Conservation (phyloP, 306 rosid species). For the Vigna radiata region DNA sequence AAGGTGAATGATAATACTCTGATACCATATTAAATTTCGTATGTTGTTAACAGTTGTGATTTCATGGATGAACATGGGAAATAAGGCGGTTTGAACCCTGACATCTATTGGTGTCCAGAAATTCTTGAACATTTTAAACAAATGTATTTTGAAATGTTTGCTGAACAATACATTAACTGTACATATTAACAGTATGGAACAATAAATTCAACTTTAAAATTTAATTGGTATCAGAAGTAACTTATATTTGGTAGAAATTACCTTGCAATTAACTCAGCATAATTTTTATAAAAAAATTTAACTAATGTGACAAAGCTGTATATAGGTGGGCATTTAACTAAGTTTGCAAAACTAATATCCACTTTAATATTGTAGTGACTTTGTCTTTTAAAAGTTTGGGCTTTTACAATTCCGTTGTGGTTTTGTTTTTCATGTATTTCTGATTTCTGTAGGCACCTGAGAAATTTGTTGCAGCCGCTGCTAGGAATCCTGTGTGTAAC, state of each 20-base stretch:
- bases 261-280: too few species aligned
- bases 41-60: neutral
- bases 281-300: too few species aligned
- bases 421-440: conserved; percentile 36
- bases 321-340: neutral
- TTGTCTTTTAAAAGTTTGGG: conserved; percentile 18
- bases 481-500: conserved; percentile 83
- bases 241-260: neutral
- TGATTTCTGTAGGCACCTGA: conserved; percentile 80
- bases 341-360: conserved; percentile 17
- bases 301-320: neutral
- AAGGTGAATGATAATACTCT: too few species aligned
- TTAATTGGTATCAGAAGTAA: neutral
- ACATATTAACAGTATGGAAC: neutral
- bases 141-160: conserved; percentile 10
- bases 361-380: neutral
- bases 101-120: neutral
- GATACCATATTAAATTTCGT: too few species aligned
- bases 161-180: conserved; percentile 15
- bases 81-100: conserved; percentile 16
- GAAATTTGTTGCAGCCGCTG: conserved; percentile 83
- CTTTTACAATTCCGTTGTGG: conserved; percentile 12
- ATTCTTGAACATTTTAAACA: conserved; percentile 19
- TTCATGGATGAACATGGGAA: conserved; percentile 6
- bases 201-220: neutral